Evolutionary conservation across 495 filamentous ascomycete species (phyloP).

Genomic region (Hyaloscypha hepaticicola): DNA sequence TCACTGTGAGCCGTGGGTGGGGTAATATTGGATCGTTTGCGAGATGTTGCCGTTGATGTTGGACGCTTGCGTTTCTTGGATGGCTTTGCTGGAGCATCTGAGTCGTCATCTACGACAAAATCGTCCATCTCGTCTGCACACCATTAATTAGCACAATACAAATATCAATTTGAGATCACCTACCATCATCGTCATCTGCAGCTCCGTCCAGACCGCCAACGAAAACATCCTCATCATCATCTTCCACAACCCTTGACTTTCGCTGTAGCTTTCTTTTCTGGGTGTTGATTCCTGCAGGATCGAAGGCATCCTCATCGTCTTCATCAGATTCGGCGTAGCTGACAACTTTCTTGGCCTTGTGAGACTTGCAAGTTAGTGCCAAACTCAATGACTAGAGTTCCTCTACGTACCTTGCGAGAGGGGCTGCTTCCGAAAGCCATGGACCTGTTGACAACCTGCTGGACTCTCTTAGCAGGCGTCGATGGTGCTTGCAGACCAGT

Average conservation of each 20-base stretch:
- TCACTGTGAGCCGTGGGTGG: slow-evolving; percentile 41
- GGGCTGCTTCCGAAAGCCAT: slow-evolving; percentile 52
- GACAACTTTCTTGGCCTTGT: slow-evolving; percentile 46
- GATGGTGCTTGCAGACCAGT: slow-evolving; percentile 38
- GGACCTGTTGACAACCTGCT: slow-evolving; percentile 30
- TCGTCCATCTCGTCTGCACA: slow-evolving; percentile 67
- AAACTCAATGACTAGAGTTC: slow-evolving; percentile 10
- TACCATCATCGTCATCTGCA: slow-evolving; percentile 62
- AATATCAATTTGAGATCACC: slow-evolving; percentile 11
- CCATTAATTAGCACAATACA: slow-evolving; percentile 3
- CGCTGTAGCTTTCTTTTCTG: slow-evolving; percentile 34
- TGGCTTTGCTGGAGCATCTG: slow-evolving; percentile 54
- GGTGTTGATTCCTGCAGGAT: slow-evolving; percentile 46
- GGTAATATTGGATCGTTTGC: slow-evolving; percentile 55
- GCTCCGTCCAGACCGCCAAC: slow-evolving; percentile 51
- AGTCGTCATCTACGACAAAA: slow-evolving; percentile 85
- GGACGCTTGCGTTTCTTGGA: slow-evolving; percentile 73
- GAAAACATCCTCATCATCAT: slow-evolving; percentile 70
- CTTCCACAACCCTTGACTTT: slow-evolving; percentile 40
- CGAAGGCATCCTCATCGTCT: slow-evolving; percentile 52
- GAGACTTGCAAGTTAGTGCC: slow-evolving; percentile 1
- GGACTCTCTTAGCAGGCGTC: slow-evolving; percentile 39
- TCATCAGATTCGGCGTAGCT: slow-evolving; percentile 68
- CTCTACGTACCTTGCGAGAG: slow-evolving; percentile 52
- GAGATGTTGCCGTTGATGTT: slow-evolving; percentile 47